Evolutionary conservation across 1,284 basidiomycete genomes (phyloP).

Genomic region (Ustilago esculenta): DNA sequence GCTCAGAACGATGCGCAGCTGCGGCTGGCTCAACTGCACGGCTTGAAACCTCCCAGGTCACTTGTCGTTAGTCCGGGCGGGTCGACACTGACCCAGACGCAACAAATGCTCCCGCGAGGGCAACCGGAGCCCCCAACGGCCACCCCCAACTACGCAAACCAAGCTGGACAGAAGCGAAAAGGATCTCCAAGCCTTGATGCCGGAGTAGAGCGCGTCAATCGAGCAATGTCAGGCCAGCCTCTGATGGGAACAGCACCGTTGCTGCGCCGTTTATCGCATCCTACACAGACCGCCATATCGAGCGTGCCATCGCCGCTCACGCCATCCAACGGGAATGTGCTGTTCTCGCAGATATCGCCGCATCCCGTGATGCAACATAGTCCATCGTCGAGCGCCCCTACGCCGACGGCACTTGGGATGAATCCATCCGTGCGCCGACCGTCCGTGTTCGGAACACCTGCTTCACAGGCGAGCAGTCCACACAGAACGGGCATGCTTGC

Average conservation of each 20-base stretch:
- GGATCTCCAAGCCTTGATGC: constrained; percentile 1
- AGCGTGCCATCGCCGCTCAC: constrained; percentile 1
- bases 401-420: no score
- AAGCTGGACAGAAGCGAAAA: constrained; percentile 13
- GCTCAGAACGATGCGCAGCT: constrained; percentile 44
- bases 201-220: neutral
- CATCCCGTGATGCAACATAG: constrained; percentile 14
- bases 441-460: constrained; percentile 1
- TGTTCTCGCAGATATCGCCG: constrained; percentile 12
- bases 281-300: neutral
- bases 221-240: neutral
- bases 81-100: neutral
- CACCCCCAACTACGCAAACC: neutral
- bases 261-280: constrained; percentile 4
- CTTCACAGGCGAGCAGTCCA: neutral
- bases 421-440: neutral
- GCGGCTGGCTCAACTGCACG: constrained; percentile 35
- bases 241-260: neutral
- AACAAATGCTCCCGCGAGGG: no score
- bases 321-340: neutral
- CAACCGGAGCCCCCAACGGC: no score
- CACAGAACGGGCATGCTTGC: neutral
- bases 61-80: neutral
- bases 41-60: constrained; percentile 26
- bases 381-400: constrained; percentile 10